Conservation (phyloP, 805 yeast genomes). For the Suhomyces xylopsoci region DNA sequence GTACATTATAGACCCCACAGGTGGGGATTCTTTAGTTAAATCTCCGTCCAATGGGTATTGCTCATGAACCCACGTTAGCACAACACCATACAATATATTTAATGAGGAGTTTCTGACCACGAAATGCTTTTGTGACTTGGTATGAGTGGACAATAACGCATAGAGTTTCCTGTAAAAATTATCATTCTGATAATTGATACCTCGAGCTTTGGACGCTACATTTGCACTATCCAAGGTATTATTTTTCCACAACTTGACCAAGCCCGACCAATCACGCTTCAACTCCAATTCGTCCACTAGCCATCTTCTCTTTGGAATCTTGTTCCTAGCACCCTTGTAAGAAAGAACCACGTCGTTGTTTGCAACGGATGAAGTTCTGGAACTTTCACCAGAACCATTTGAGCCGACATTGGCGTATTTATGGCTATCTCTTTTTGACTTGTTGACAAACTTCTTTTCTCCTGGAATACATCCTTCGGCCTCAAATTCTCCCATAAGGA, state of each 20-base stretch:
- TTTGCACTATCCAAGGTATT: slow-evolving; percentile 23
- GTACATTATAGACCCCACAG: slow-evolving; percentile 43
- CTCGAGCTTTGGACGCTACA: slow-evolving; percentile 14
- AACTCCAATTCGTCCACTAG: slow-evolving; percentile 54
- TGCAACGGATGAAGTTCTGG: slow-evolving; percentile 9
- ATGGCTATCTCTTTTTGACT: slow-evolving; percentile 16
- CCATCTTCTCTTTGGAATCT: slow-evolving; percentile 45
- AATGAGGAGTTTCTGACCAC: slow-evolving; percentile 56
- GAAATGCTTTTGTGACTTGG: slow-evolving; percentile 43
- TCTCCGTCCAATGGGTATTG: slow-evolving; percentile 10
- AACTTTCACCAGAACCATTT: slow-evolving; percentile 5
- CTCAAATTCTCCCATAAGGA: slow-evolving; percentile 51
- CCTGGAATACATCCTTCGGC: slow-evolving; percentile 59
- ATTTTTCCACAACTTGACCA: slow-evolving; percentile 42
- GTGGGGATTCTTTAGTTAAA: slow-evolving; percentile 6
- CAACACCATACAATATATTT: slow-evolving; percentile 52
- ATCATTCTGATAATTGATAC: slow-evolving; percentile 24
- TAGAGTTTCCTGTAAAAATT: slow-evolving; percentile 28
- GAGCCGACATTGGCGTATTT: background rate
- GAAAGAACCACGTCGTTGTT: background rate
- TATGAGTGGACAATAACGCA: slow-evolving; percentile 27
- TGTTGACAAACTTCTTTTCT: slow-evolving; percentile 35
- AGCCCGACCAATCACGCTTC: slow-evolving; percentile 49
- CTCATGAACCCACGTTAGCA: slow-evolving; percentile 50
- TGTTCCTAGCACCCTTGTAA: slow-evolving; percentile 12